Evolutionary conservation across 345 rosid species (phyloP).

Genomic region (Noccaea bulbosa): DNA sequence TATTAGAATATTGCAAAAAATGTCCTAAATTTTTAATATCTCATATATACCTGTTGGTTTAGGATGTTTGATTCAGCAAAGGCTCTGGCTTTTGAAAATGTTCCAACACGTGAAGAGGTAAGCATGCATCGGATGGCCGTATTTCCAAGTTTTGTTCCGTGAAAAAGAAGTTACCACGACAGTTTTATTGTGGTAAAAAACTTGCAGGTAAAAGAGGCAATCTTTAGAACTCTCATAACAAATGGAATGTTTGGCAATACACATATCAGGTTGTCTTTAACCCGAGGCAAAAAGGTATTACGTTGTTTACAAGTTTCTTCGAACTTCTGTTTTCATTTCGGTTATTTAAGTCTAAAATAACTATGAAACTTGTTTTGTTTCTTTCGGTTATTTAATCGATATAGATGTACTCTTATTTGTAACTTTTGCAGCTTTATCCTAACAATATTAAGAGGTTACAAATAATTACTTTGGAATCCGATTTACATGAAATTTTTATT

Average conservation of each 20-base stretch:
- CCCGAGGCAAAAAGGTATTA: slow-evolving; percentile 82
- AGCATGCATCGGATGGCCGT: slow-evolving; percentile 14
- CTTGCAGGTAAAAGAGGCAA: slow-evolving; percentile 78
- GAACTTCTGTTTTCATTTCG: background rate
- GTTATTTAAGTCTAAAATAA: background rate
- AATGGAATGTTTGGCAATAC: slow-evolving; percentile 90
- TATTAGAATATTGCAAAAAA: too few relatives aligned
- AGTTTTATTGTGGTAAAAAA: background rate
- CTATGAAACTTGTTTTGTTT: slow-evolving; percentile 1
- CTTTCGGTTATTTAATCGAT: too few relatives aligned
- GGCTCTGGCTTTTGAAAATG: slow-evolving; percentile 81
- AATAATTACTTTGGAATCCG: background rate
- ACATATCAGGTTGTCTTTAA: slow-evolving; percentile 81
- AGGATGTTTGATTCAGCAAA: slow-evolving; percentile 91
- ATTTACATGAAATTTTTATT: background rate
- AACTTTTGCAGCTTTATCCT: slow-evolving; percentile 16
- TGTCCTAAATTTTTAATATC: too few relatives aligned
- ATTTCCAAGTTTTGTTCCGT: background rate
- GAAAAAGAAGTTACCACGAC: background rate
- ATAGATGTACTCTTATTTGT: slow-evolving; percentile 90
- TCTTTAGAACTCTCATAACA: slow-evolving; percentile 73
- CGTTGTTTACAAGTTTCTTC: slow-evolving; percentile 7
- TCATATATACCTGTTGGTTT: background rate
- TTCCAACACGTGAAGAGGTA: slow-evolving; percentile 79
- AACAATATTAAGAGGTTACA: background rate